Evolutionary conservation across 345 rosid genomes (phyloP), one percentile per base, ranked within the genome.

Genomic region (Mallotus nudiflorus): DNA sequence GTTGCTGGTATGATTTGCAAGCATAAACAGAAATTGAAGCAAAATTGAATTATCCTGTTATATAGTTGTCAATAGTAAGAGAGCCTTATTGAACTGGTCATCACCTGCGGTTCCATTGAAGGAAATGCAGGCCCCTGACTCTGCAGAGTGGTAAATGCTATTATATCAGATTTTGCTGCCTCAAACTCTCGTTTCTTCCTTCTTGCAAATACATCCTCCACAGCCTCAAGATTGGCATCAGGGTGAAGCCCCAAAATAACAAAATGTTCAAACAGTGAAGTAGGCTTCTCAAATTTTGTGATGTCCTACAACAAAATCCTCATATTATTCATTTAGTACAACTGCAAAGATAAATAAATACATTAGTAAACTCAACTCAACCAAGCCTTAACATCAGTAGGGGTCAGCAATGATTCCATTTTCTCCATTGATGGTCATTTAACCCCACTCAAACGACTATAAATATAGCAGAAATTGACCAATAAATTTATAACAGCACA

Each of bases 161-260:
- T 64, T 55, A 81, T 55, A 76, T 85, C 93, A 62, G 91, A 83
- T 79, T 80, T 83, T 64, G 73, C 76, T 84, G 81, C 81, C 81
- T 86, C 88, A 55, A 66, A 74, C 82, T 90, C 97, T 97, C 97
- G 89, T 74, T 83, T 89, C 83, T 91, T 91, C 82, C 88, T 86
- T 81, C 78, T 86, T 62, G 86, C 84, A 75, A 90, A 89, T 69
- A 95, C 93, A 72, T 88, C 92, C 83, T 92, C 97, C 73, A 86
- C 93, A 35, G 84, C 77, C 60, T 81, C 89, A 59, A 95, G 86
- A 85, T 89, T 81, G 35, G 96, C 81, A 74, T 86, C 89, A 28
- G 96, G 96, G 71, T 85, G 89, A 82, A 92, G 94, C 73, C 99
- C 99, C 66, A 78, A 91, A 58, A 95, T 77, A 80, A 92, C 78